Evolutionary conservation across 2,329 filamentous ascomycete species (phyloP), one percentile per base, ranked within the genome.

Genomic region (Penicillium palitans): DNA sequence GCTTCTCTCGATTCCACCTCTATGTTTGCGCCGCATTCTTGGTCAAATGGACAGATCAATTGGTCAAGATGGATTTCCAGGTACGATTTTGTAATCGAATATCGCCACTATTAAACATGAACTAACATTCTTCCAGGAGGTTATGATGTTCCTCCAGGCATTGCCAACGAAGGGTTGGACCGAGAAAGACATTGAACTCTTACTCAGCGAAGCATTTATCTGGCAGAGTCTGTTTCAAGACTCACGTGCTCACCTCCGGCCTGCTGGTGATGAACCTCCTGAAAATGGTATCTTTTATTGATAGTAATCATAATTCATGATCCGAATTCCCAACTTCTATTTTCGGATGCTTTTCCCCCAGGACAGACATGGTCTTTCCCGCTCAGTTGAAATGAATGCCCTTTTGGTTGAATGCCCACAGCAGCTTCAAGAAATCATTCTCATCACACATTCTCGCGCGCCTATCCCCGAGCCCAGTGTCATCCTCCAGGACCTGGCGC

Each of bases 91-190:
- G 61, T 49, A 13, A n/a, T 33, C 19, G 15, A 37, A 31, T 21
- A 17, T 49, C 41, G 29, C 27, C 27, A 15, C 6, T 24, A 29
- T 55, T 27, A 61, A 42, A 61, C 19, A 17, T n/a, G 29, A 17
- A 56, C 61, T 70, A 57, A 70, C 52, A 12, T 50, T n/a, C 27
- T 24, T 25, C n/a, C 84, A 98, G 79, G 93, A 97, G 75, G 89
- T 96, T 59, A 97, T 99, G 93, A 99, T 99, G 93, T 99, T 99
- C 72, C 80, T 99, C 55, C 95, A 99, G 78, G 90, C 91, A 45
- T 80, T 99, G 57, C 95, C 96, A 3, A 99, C 96, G 7, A 89
- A 90, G 67, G 85, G 89, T 55, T 99, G 95, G 95, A 97, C 91
- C 1, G 95, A 97, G 73, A 98, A 98, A 79, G 95, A 99, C 71